A percentile compares a stretch with the other conserved stretches of the same genome.
Conservation (phyloP, 148 eudicot species). For the Rhododendron ferrugineum region DNA sequence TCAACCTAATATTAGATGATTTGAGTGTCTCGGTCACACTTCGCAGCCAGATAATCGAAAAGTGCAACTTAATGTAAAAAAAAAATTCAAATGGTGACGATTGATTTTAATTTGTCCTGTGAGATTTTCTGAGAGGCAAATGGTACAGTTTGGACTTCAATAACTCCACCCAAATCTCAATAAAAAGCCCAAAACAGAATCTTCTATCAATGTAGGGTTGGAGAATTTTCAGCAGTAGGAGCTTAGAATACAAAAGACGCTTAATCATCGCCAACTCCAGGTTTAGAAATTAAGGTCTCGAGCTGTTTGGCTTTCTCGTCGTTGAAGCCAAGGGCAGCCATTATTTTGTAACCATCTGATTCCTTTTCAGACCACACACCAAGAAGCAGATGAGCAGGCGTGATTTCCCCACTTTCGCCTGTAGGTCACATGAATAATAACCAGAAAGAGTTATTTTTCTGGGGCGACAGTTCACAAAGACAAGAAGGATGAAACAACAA, state of each 20-base stretch:
- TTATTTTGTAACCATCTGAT: constrained; percentile 61
- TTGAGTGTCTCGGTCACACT: not conserved
- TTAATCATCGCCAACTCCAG: constrained; percentile 27
- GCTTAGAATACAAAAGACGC: not conserved
- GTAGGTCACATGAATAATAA: constrained; percentile 11
- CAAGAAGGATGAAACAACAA: not conserved
- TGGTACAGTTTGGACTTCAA: not conserved
- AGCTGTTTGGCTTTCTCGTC: constrained; percentile 53
- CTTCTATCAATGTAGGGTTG: not conserved
- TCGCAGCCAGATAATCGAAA: not conserved
- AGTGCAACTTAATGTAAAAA: not conserved
- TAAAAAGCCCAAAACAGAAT: constrained; percentile 6
- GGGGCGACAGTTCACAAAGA: not conserved
- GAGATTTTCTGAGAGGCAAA: constrained; percentile 7
- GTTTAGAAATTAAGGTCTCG: constrained; percentile 44
- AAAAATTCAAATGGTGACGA: not conserved
- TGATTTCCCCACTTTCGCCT: constrained; percentile 62
- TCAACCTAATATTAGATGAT: not conserved
- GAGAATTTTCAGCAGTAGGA: constrained; percentile 13
- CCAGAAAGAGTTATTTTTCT: not conserved
- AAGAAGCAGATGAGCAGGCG: constrained; percentile 57
- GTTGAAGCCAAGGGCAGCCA: constrained; percentile 65
- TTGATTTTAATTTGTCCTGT: not conserved
- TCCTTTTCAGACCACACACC: constrained; percentile 69
- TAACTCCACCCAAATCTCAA: not conserved